Percentiles rank a stretch among this genome's conserved stretches.
phyloP scores from a whole-genome alignment of 1,284 basidiomycete genomes.

The Grifola frondosa region DNA sequence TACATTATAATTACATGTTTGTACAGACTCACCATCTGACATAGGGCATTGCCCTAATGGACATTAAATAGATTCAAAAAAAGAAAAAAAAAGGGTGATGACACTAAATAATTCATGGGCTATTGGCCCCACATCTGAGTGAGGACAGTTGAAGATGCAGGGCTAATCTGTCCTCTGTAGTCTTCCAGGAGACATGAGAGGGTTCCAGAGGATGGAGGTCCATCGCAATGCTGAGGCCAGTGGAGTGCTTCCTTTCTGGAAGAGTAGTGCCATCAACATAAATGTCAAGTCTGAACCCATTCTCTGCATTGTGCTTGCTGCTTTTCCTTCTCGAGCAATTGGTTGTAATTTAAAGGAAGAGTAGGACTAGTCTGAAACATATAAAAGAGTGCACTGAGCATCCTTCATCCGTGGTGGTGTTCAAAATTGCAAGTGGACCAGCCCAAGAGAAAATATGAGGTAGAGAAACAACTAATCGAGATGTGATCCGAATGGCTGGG shows the following conservation, averaged over 20 bases:
- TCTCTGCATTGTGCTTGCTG: slow-evolving; percentile 3
- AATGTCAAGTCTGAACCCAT: slow-evolving; percentile 5
- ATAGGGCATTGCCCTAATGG: no score
- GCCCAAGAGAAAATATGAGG: neutral
- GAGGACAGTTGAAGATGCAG: slow-evolving; percentile 9
- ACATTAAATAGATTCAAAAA: no score
- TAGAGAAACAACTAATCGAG: neutral
- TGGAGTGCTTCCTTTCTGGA: slow-evolving; percentile 19
- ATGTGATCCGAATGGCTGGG: no score
- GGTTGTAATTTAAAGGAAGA: slow-evolving; percentile 6
- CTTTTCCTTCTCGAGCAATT: slow-evolving; percentile 6
- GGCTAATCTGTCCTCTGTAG: slow-evolving; percentile 15
- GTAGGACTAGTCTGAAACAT: slow-evolving; percentile 20
- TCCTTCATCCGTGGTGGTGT: slow-evolving; percentile 3
- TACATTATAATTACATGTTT: no score
- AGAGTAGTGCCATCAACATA: slow-evolving; percentile 15
- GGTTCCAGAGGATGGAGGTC: slow-evolving; percentile 20
- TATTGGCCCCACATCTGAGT: slow-evolving; percentile 18
- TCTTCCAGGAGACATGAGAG: slow-evolving; percentile 30
- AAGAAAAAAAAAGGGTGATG: no score
- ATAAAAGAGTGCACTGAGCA: slow-evolving; percentile 22
- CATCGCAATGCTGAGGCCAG: slow-evolving; percentile 14
- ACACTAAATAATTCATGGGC: slow-evolving; percentile 19
- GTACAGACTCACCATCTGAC: no score
- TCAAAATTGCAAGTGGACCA: neutral